Conservation (phyloP, 176 grass and related monocot species). For the Musa acuminata region DNA sequence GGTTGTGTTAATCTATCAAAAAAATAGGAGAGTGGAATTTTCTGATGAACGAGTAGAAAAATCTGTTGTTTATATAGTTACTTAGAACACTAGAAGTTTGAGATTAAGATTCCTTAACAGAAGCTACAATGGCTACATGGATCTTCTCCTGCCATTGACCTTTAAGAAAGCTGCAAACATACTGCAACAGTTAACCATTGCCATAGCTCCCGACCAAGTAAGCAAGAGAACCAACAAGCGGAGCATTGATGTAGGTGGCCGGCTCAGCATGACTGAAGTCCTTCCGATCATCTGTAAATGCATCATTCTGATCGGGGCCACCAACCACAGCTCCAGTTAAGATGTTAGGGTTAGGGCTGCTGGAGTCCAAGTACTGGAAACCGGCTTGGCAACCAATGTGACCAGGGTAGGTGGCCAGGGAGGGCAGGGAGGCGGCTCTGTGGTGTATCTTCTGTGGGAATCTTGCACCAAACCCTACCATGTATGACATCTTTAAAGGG, state of each 20-base stretch:
- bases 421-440: slow-evolving; percentile 61
- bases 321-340: slow-evolving; percentile 61
- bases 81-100: too few relatives aligned
- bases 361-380: slow-evolving; percentile 34
- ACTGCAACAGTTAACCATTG: neutral
- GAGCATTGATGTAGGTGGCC: slow-evolving; percentile 63
- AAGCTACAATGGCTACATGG: too few relatives aligned
- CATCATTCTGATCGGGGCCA: slow-evolving; percentile 55
- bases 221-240: slow-evolving; percentile 71
- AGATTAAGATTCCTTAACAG: too few relatives aligned
- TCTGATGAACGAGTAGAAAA: too few relatives aligned
- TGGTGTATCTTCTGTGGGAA: slow-evolving; percentile 61
- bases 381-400: slow-evolving; percentile 69
- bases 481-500: slow-evolving; percentile 57
- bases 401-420: slow-evolving; percentile 34
- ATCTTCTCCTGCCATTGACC: too few relatives aligned
- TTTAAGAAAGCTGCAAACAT: too few relatives aligned
- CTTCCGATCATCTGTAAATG: slow-evolving; percentile 41
- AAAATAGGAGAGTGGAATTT: too few relatives aligned
- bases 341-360: slow-evolving; percentile 57
- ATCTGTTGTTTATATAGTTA: too few relatives aligned
- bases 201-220: slow-evolving; percentile 40
- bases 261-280: slow-evolving; percentile 59
- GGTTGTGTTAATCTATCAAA: too few relatives aligned
- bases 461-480: slow-evolving; percentile 49